Conservation (phyloP, 106 monocot genomes). For the Dendrobium officinale region DNA sequence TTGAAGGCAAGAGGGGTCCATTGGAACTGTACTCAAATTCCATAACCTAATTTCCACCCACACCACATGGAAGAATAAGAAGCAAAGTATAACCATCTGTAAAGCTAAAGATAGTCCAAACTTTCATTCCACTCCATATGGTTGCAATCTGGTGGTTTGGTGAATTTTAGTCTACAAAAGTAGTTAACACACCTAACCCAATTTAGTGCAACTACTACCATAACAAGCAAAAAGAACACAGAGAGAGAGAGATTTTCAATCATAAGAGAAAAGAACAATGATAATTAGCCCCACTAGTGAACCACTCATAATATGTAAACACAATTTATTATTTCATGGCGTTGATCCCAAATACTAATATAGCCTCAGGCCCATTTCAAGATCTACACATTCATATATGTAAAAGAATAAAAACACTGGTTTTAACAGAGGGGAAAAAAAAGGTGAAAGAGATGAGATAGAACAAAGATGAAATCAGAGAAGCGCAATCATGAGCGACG, state of each 20-base stretch:
- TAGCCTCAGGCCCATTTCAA: background rate
- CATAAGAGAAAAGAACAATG: background rate
- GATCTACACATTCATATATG: constrained; percentile 3
- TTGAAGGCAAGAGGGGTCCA: too few species aligned
- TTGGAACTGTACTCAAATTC: background rate
- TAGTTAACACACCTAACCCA: background rate
- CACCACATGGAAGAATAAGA: background rate
- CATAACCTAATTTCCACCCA: background rate
- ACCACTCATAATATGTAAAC: background rate
- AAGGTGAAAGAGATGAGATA: background rate
- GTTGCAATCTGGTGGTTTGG: background rate
- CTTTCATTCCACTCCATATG: background rate
- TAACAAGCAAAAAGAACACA: background rate
- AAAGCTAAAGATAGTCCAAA: constrained; percentile 1
- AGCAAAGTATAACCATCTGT: constrained; percentile 6
- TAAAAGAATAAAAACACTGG: constrained; percentile 1
- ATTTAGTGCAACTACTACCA: background rate
- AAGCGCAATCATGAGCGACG: background rate
- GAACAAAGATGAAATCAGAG: background rate
- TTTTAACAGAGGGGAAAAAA: background rate
- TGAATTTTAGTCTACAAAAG: background rate
- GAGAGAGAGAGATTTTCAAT: background rate
- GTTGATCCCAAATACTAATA: background rate
- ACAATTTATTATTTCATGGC: background rate
- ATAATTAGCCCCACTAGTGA: background rate